Conservation (phyloP, 345 rosid species). For the Aethionema arabicum region DNA sequence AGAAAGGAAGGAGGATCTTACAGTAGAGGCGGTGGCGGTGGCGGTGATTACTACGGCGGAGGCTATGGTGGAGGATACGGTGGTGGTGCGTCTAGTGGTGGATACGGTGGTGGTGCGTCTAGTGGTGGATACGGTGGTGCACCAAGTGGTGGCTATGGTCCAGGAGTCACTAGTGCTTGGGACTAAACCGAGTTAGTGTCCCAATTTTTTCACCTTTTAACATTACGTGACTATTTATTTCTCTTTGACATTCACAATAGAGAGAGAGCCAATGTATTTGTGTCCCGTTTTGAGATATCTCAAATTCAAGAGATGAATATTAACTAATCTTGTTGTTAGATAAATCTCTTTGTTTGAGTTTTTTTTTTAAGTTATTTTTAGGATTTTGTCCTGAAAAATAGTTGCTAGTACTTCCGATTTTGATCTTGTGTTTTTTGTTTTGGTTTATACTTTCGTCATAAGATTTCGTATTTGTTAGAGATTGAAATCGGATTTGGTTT, state of each 20-base stretch:
- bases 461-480: slow-evolving; percentile 31
- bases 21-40: slow-evolving; percentile 49
- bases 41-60: slow-evolving; percentile 42
- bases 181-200: slow-evolving; percentile 51
- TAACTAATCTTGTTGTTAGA: slow-evolving; percentile 34
- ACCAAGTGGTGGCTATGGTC: slow-evolving; percentile 43
- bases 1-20: slow-evolving; percentile 64
- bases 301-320: slow-evolving; percentile 30
- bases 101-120: slow-evolving; percentile 38
- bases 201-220: slow-evolving; percentile 19
- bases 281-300: slow-evolving; percentile 24
- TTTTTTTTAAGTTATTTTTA: slow-evolving; percentile 34
- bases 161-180: slow-evolving; percentile 71
- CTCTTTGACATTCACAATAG: no score
- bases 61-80: slow-evolving; percentile 36
- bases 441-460: slow-evolving; percentile 27
- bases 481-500: slow-evolving; percentile 21
- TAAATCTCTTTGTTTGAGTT: slow-evolving; percentile 24
- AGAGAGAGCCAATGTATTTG: slow-evolving; percentile 21
- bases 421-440: slow-evolving; percentile 23
- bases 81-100: slow-evolving; percentile 15
- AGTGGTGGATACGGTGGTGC: slow-evolving; percentile 18
- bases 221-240: slow-evolving; percentile 24
- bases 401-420: slow-evolving; percentile 35
- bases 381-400: slow-evolving; percentile 33